Evolutionary conservation across 2,329 filamentous ascomycete species (phyloP).

Genomic region (Leptographium flavum): DNA sequence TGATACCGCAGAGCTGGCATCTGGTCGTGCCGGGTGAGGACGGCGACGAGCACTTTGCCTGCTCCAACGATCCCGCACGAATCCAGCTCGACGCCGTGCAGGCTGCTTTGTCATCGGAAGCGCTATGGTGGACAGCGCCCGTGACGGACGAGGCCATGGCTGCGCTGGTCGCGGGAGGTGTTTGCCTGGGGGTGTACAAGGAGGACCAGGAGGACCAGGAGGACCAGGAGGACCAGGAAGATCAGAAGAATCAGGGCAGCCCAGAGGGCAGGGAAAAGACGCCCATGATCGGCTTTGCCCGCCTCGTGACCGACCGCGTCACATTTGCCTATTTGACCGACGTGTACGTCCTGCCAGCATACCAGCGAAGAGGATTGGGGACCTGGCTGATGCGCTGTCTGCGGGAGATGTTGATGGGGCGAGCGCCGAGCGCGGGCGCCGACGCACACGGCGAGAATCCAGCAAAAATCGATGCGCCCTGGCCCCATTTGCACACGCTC

Average conservation of each 20-base stretch:
- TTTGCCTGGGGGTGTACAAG: conserved; percentile 45
- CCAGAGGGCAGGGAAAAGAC: no score
- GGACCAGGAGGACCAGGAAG: no score
- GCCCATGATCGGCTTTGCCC: conserved; percentile 37
- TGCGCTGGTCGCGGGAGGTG: conserved; percentile 39
- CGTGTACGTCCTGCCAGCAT: conserved; percentile 46
- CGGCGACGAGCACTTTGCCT: conserved; percentile 32
- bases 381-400: conserved; percentile 49
- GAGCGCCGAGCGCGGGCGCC: conserved; percentile 14
- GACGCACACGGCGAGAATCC: not conserved
- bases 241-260: no score
- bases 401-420: conserved; percentile 32
- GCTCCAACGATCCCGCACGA: conserved; percentile 45
- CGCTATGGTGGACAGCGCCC: conserved; percentile 38
- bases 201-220: not conserved
- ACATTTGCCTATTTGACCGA: conserved; percentile 59
- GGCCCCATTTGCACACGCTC: conserved; percentile 45
- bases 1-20: not conserved
- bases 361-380: conserved; percentile 48
- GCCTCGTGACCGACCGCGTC: conserved; percentile 55
- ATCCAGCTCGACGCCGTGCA: conserved; percentile 41
- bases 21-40: not conserved
- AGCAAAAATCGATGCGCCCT: conserved; percentile 13
- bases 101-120: conserved; percentile 31
- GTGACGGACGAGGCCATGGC: conserved; percentile 31